These are phyloP conservation scores for Rhodotorula sp. DNA, from an alignment of 1,284 basidiomycete genomes.

Conservation along the genomic window DNA sequence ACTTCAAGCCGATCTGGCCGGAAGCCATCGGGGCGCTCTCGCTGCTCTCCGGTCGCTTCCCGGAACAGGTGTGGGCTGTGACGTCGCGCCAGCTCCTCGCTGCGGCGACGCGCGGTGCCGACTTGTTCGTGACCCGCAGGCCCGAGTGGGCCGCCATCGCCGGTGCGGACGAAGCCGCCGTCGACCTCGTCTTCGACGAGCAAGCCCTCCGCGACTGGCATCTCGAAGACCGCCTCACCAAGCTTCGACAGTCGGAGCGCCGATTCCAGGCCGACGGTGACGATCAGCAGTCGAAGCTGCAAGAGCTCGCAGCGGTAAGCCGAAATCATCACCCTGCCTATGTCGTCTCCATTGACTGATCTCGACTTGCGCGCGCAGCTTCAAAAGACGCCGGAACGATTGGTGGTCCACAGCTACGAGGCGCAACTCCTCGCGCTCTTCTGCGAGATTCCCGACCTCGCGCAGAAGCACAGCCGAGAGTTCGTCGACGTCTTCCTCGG, in stretches of 20 bases:
- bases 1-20: conserved; percentile 81
- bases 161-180: background rate
- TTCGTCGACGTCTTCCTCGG: conserved; percentile 74
- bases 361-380: conserved; percentile 52
- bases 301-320: conserved; percentile 29
- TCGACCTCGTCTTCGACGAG: conserved; percentile 45
- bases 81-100: conserved; percentile 53
- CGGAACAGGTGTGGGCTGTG: conserved; percentile 68
- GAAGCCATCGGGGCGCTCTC: conserved; percentile 70
- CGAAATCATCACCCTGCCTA: conserved; percentile 24
- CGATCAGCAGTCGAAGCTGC: conserved; percentile 15
- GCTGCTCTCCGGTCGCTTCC: conserved; percentile 60
- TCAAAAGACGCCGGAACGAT: conserved; percentile 63
- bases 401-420: conserved; percentile 75
- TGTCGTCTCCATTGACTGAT: conserved; percentile 5
- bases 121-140: conserved; percentile 34
- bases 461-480: conserved; percentile 79
- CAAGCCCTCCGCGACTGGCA: conserved; percentile 36
- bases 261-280: conserved; percentile 26
- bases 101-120: conserved; percentile 34
- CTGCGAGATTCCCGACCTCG: conserved; percentile 64
- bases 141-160: conserved; percentile 30
- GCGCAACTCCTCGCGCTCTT: conserved; percentile 71
- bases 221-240: conserved; percentile 29
- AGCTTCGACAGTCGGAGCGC: conserved; percentile 16